Evolutionary conservation across 116 monocot species (phyloP).

Genomic region (Cymodocea nodosa): DNA sequence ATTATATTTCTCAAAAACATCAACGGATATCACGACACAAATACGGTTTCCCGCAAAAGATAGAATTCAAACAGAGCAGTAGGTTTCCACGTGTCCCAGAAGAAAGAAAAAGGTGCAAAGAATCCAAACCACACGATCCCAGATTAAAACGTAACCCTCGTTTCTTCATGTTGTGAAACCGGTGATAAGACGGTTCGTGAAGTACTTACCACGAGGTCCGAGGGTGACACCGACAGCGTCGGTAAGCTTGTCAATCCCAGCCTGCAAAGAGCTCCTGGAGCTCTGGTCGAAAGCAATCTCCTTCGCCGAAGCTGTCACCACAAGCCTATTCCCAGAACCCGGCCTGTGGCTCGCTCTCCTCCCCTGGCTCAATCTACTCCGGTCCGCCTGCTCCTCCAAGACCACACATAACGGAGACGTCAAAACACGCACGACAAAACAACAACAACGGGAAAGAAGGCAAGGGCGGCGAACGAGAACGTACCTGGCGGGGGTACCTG

Average conservation of each 20-base stretch:
- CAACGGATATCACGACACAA: too few species aligned
- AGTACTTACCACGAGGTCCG: slow-evolving; percentile 63
- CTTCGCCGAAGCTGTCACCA: slow-evolving; percentile 51
- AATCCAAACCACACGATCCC: too few species aligned
- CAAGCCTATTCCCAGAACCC: slow-evolving; percentile 7
- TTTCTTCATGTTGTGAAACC: too few species aligned
- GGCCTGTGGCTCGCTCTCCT: not conserved
- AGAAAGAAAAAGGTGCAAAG: not conserved
- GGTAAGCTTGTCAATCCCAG: slow-evolving; percentile 86
- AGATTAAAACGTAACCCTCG: too few species aligned
- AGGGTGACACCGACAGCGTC: slow-evolving; percentile 86
- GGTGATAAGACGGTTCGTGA: not conserved
- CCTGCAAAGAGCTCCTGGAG: slow-evolving; percentile 54
- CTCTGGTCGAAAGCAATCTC: slow-evolving; percentile 81
- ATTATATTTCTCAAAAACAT: too few species aligned
- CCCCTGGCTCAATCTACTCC: slow-evolving; percentile 11
- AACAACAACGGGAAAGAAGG: not conserved
- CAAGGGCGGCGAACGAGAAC: not conserved
- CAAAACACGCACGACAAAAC: not conserved
- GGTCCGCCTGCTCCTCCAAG: not conserved
- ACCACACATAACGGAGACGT: not conserved
- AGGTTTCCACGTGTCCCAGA: not conserved
- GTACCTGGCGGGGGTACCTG: slow-evolving; percentile 19
- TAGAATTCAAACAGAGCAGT: not conserved
- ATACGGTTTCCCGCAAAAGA: not conserved